Evolutionary conservation across 2,329 filamentous ascomycete genomes (phyloP), one percentile per base, ranked within the genome.

Genomic region (Elsinoe australis): DNA sequence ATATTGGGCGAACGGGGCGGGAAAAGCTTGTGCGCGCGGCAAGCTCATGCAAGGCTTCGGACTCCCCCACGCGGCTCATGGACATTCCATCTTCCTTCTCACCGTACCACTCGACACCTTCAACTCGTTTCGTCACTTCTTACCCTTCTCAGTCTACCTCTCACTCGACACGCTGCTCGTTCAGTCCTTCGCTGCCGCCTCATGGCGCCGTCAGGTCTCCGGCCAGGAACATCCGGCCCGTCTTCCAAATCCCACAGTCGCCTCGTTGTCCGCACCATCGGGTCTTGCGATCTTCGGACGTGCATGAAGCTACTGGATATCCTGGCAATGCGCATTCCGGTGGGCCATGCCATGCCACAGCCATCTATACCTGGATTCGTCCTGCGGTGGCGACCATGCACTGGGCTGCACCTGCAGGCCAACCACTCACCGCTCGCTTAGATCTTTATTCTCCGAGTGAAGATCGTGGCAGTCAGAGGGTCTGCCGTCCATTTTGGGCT

Each of bases 11-110:
- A 26, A 26, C 8, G 21, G 19, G 36, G 36, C 35, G 35, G 39
- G 21, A 44, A 31, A 29, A 32, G 39, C 24, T 32, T 29, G 39
- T 44, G 39, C 14, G 8, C 2, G 26, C 24, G 26, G 39, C 14
- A 32, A 3, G 28, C 10, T n/a, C 17, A 28, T 15, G 33, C n/a
- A 18, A 36, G 33, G 39, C 39, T 44, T 44, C 39, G 39, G 39
- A 44, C 39, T 28, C 28, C 39, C 39, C 39, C 39, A 44, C 39
- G n/a, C n/a, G 36, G 36, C 39, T 44, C 21, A 10, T 29, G 36
- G 18, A 41, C 36, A 41, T 32, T 21, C 26, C 39, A 29, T 32
- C 17, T 14, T n/a, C n/a, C n/a, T n/a, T n/a, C n/a, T n/a, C n/a
- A n/a, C n/a, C n/a, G n/a, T n/a, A n/a, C n/a, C n/a, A n/a, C n/a